Evolutionary conservation across 2,329 filamentous ascomycete species (phyloP), one percentile per base, ranked within the genome.

Genomic region (Diplodia seriata): DNA sequence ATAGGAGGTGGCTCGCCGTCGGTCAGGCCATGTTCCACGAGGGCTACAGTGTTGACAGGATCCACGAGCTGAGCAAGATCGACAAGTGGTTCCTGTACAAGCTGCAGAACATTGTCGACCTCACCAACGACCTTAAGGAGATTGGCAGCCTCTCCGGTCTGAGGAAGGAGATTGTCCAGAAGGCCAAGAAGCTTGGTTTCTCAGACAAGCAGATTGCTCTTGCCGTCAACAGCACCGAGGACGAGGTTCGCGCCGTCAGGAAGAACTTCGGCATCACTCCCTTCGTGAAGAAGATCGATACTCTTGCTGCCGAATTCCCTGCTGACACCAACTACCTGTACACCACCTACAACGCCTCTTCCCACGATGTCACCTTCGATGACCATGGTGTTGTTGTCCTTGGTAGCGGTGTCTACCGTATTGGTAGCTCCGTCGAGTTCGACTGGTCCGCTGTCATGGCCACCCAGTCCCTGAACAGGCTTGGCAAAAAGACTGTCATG

Each of bases 1-100:
- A 99, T 80, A 92, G 95, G 75, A 90, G 95, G 80, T 98, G 95
- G 95, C 87, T 99, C 74, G 95, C 95, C 71, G 93, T 99, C 76
- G 94, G 95, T 55, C 94, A 98, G 82, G 95, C 95, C 72, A 96
- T 99, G 93, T 89, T 97, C 72, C 93, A 98, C 84, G 93, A 97
- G 83, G 91, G 91, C 80, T 99, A 99, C 85, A 89, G 92, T 1
- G 93, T 97, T 56, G 94, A 99, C 72, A 89, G 87, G 79, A 86
- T 99, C 18, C 93, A 98, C 78, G 93, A 97, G 7, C 84, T 99
- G 73, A 97, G 91, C 82, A 97, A 97, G 86, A 99, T 99, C 75
- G 95, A 98, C 84, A 97, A 97, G 83, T 98, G 95, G 95, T 99
- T 99, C 86, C 83, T 99, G 74, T 89, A 97, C 89, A 98, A 99